Evolutionary conservation across 164 flowering plant species (phyloP).

Genomic region (Brasenia schreberi): DNA sequence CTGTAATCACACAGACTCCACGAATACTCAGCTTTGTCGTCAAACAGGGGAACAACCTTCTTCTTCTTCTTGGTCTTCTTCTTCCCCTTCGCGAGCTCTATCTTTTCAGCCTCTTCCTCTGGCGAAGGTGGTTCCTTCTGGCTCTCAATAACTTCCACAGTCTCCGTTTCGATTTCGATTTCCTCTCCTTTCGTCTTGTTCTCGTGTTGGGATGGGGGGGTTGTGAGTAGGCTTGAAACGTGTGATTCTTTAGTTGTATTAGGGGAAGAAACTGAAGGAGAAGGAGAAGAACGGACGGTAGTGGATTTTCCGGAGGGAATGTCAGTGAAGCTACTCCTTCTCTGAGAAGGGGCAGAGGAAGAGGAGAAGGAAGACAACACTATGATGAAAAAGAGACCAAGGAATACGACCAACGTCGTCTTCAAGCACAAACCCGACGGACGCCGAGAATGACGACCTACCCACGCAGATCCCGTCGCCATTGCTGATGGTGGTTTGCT

Average conservation of each 20-base stretch:
- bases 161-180: neutral
- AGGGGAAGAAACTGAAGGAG: neutral
- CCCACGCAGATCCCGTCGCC: conserved; percentile 36
- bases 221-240: neutral
- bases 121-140: neutral
- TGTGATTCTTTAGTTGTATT: no score
- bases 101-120: neutral
- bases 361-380: conserved; percentile 66
- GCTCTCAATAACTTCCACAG: neutral
- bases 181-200: neutral
- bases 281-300: neutral
- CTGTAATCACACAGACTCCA: conserved; percentile 82
- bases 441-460: conserved; percentile 52
- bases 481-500: neutral
- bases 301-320: neutral
- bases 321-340: neutral
- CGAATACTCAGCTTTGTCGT: conserved; percentile 42
- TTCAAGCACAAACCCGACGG: conserved; percentile 61
- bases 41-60: conserved; percentile 63
- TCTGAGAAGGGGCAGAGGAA: conserved; percentile 19
- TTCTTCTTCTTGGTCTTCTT: conserved; percentile 28
- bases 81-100: neutral
- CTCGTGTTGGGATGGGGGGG: neutral
- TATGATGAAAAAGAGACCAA: conserved; percentile 71
- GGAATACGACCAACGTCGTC: conserved; percentile 46